Conservation (phyloP, 2,329 filamentous ascomycete species). For the Metarhizium anisopliae region DNA sequence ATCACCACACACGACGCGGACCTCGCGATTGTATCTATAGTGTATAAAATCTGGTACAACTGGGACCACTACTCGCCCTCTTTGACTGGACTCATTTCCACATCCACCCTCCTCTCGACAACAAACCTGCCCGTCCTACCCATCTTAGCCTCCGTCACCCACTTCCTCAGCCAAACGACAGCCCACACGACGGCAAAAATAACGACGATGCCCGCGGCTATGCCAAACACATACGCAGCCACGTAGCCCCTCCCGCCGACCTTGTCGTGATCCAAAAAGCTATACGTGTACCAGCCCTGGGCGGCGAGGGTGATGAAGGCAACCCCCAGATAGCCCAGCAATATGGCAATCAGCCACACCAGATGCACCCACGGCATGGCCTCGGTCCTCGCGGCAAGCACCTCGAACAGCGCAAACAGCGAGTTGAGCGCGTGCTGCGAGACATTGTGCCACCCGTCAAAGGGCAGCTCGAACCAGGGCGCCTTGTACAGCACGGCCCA, state of each 20-base stretch:
- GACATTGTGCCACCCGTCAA: conserved; percentile 54
- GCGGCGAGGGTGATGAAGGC: conserved; percentile 65
- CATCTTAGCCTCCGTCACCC: conserved; percentile 38
- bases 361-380: conserved; percentile 54
- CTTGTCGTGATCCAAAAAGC: conserved; percentile 61
- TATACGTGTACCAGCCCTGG: conserved; percentile 67
- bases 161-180: conserved; percentile 40
- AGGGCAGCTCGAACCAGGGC: conserved; percentile 41
- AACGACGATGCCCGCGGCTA: conserved; percentile 41
- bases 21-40: neutral
- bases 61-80: neutral
- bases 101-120: conserved; percentile 14
- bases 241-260: conserved; percentile 39
- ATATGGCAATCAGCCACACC: conserved; percentile 57
- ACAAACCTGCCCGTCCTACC: conserved; percentile 34
- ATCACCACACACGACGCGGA: no score
- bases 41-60: neutral
- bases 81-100: conserved; percentile 16
- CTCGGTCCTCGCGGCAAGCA: conserved; percentile 57
- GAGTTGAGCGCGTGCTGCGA: conserved; percentile 70
- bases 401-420: conserved; percentile 65
- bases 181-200: conserved; percentile 44
- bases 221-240: conserved; percentile 55
- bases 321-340: conserved; percentile 62
- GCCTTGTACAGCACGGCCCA: conserved; percentile 52